Base-by-base conservation (phyloP, 441 rosid species). In the Populus hybrid region DNA sequence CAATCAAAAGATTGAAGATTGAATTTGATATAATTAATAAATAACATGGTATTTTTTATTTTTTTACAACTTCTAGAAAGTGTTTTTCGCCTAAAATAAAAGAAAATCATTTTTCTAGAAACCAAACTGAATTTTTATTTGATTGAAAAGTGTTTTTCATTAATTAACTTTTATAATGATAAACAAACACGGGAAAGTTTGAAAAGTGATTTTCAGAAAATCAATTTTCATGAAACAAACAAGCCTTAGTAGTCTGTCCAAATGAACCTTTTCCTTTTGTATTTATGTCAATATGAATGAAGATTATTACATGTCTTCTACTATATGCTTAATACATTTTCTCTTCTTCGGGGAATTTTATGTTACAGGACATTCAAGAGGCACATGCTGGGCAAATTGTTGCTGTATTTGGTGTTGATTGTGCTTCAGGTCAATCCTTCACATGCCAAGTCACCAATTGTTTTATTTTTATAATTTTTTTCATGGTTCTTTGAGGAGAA, bases 351-450 rank as follows among this genome's bases (percentile, higher is more conserved):
- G 35, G 34, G 38, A 10, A 57, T 77, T 70, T 69, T 80, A 23
- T 28, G 76, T 63, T 77, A 59, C 86, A 94, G 98, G 99, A 97
- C 86, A 97, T 93, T 86, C 99, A 90, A 89, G 95, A 93, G 85
- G 98, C 98, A 61, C 98, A 97, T 80, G 99, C 98, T 66, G 98
- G 99, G 77, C 94, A 97, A 85, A 97, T 97, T 7, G 98, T 97
- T 81, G 98, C 99, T 78, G 99, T 97, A 65, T 96, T 97, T 86
- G 99, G 98, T 69, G 88, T 97, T 59, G 99, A 97, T 74, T 94
- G 98, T 84, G 97, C 99, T 81, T 94, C 99, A 91, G 99, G 99
- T 93, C 70, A 26, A 6, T 66, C 34, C 28, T 63, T 64, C 12
- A 35, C 61, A 12, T 71, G 61, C 72, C 66, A 21, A 61, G 28